Conservation (phyloP, 148 eudicot genomes). For the Rhododendron mucronatum region DNA sequence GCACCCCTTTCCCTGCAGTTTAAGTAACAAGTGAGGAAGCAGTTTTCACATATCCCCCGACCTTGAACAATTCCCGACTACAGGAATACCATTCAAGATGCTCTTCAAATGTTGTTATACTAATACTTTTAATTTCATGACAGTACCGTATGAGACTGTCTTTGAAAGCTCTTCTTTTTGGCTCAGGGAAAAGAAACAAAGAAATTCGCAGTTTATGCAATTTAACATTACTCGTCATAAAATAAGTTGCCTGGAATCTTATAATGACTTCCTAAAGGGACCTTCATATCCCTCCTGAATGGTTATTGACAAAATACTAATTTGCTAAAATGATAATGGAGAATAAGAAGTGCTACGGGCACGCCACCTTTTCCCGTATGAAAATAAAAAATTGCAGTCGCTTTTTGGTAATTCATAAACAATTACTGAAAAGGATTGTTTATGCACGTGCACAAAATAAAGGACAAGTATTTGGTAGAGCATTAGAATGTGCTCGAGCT, state of each 20-base stretch:
- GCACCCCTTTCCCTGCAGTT: constrained; percentile 90
- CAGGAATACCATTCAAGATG: background rate
- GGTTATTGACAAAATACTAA: background rate
- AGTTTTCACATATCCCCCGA: background rate
- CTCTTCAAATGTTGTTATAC: background rate
- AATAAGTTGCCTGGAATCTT: background rate
- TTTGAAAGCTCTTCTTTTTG: background rate
- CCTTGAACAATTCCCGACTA: background rate
- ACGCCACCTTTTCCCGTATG: background rate
- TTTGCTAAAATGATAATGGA: background rate
- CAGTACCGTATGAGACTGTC: background rate
- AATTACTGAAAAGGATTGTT: background rate
- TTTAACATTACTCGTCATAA: background rate
- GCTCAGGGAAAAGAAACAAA: background rate
- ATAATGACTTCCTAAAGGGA: background rate
- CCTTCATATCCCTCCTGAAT: background rate
- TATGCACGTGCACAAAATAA: background rate
- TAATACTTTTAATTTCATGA: background rate
- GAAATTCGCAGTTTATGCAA: background rate
- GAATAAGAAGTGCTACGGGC: background rate
- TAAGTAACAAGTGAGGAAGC: background rate
- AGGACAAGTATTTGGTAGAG: background rate
- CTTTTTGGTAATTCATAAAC: background rate
- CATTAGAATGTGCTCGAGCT: background rate
- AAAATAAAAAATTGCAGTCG: background rate